Conservation (phyloP, 768 basidiomycete species). For the Boletus subcaerulescens region DNA sequence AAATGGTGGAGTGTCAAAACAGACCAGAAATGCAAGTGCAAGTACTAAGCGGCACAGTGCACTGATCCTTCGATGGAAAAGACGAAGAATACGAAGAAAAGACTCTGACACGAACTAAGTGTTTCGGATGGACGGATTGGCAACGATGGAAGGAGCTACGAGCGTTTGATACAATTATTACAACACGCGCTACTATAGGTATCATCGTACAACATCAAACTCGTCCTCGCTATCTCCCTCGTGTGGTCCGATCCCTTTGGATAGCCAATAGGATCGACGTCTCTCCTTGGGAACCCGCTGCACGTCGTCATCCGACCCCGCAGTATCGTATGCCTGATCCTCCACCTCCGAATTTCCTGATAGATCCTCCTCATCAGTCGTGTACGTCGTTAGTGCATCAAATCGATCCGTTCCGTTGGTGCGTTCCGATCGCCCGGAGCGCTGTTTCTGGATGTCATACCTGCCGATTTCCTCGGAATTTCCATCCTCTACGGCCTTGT, state of each 20-base stretch:
- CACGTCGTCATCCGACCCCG: conserved; percentile 25
- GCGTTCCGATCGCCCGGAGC: conserved; percentile 44
- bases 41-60: conserved; percentile 4
- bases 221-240: conserved; percentile 19
- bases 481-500: conserved; percentile 1
- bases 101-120: too few relatives aligned
- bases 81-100: not conserved
- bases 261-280: conserved; percentile 56
- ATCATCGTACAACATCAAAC: conserved; percentile 1
- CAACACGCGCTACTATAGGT: not conserved
- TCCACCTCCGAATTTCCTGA: too few relatives aligned
- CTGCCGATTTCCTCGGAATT: conserved; percentile 47
- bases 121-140: too few relatives aligned
- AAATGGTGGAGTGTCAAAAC: conserved; percentile 9
- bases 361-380: conserved; percentile 39
- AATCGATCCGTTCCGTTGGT: conserved; percentile 36
- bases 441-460: conserved; percentile 50
- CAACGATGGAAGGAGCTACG: not conserved
- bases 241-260: conserved; percentile 43
- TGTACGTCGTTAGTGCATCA: conserved; percentile 45
- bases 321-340: conserved; percentile 22
- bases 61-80: conserved; percentile 8
- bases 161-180: not conserved
- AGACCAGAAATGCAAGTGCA: conserved; percentile 2
- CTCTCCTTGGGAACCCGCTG: conserved; percentile 15